A percentile compares a stretch with the other conserved stretches of the same genome.
These are phyloP conservation scores for Zoysia matrella DNA, from an alignment of 202 grass and related monocot species.

Conservation along the genomic window DNA sequence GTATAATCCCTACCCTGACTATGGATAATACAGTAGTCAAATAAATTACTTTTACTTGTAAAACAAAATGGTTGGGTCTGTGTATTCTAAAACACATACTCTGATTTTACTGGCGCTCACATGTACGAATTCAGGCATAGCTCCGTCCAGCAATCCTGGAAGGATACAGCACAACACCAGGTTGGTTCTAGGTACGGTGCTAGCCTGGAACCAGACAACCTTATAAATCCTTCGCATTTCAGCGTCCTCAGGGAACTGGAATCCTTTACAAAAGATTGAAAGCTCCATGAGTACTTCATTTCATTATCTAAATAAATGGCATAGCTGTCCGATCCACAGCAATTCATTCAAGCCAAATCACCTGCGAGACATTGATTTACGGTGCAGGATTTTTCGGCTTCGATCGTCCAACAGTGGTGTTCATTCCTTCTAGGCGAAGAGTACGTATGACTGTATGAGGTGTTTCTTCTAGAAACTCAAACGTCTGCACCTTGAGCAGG, in stretches of 20 bases:
- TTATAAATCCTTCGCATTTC: constrained; percentile 8
- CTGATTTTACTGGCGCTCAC: not conserved
- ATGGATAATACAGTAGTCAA: not conserved
- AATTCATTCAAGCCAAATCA: no score
- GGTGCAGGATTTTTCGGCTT: no score
- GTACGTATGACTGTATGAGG: no score
- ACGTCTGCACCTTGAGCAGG: no score
- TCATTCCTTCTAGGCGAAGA: no score
- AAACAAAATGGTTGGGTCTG: no score
- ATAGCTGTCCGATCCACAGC: constrained; percentile 42
- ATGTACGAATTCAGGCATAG: not conserved
- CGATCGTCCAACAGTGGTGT: no score
- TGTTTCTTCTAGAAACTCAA: no score
- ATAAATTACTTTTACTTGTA: no score
- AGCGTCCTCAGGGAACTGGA: constrained; percentile 55
- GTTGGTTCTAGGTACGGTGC: constrained; percentile 23
- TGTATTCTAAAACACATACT: not conserved
- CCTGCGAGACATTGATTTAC: no score
- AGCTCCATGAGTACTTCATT: constrained; percentile 28
- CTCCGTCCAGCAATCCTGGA: constrained; percentile 2
- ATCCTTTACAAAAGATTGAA: constrained; percentile 25
- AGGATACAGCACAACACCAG: constrained; percentile 21
- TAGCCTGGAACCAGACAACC: constrained; percentile 36
- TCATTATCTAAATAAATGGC: no score
- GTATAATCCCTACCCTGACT: not conserved